These are phyloP conservation scores for Haplosporangium gracile DNA, from an alignment of 192 early-diverging fungal species.

Conservation along the genomic window DNA sequence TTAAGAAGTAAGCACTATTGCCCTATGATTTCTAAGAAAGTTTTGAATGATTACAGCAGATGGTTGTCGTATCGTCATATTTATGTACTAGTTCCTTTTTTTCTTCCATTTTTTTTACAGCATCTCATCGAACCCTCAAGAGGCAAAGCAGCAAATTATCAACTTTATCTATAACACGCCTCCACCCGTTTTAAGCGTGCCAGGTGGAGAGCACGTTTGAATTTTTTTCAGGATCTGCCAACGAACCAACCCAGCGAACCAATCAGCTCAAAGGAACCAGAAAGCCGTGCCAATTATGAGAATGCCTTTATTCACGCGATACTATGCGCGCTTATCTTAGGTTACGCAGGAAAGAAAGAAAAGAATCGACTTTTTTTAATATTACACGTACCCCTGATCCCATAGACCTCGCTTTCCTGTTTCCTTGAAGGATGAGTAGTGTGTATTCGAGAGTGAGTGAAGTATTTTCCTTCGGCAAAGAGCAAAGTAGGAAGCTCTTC, in stretches of 20 bases:
- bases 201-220: not conserved
- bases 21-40: not conserved
- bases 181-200: conserved; percentile 1
- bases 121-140: conserved; percentile 49
- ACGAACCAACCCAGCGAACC: too few species aligned
- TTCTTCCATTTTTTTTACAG: conserved; percentile 13
- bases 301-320: not conserved
- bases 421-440: not conserved
- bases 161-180: conserved; percentile 49
- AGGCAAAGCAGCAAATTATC: conserved; percentile 51
- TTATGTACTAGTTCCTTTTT: not conserved
- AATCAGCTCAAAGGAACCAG: not conserved
- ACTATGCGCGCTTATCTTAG: conserved; percentile 2
- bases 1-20: conserved; percentile 41
- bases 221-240: not conserved
- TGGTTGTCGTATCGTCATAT: not conserved
- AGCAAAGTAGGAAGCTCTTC: not conserved
- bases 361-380: not conserved
- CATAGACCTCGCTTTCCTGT: not conserved
- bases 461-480: not conserved
- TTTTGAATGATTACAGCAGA: not conserved
- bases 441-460: not conserved
- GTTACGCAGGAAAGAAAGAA: not conserved
- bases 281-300: not conserved
- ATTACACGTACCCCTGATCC: not conserved